A percentile compares a stretch with the other conserved stretches of the same genome.
These are phyloP conservation scores for Galeopsis tetrahit DNA, from an alignment of 257 asterid genomes.

Conservation along the genomic window DNA sequence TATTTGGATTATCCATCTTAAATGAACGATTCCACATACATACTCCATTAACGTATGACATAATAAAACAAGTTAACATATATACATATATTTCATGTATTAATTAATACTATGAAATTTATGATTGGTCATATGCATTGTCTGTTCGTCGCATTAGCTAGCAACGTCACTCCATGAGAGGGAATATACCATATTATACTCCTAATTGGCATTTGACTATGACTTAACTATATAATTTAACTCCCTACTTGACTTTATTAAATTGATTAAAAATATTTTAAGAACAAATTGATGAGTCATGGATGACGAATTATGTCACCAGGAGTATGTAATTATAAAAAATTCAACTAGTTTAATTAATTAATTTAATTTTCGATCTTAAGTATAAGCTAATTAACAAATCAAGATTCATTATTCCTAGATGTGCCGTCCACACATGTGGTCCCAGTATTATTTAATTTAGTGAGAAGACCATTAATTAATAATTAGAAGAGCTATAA, in stretches of 20 bases:
- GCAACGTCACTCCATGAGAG: slow-evolving; percentile 19
- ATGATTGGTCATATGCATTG: slow-evolving; percentile 21
- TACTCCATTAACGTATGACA: not conserved
- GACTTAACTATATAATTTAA: slow-evolving; percentile 16
- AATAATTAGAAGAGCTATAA: not conserved
- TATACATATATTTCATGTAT: not conserved
- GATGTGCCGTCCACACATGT: slow-evolving; percentile 33
- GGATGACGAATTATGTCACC: slow-evolving; percentile 40
- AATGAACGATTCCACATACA: not conserved
- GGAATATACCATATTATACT: slow-evolving; percentile 18
- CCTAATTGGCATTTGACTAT: slow-evolving; percentile 29
- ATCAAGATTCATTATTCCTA: slow-evolving; percentile 32
- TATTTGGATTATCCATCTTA: not conserved
- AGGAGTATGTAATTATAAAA: slow-evolving; percentile 7
- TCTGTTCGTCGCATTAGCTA: slow-evolving; percentile 38
- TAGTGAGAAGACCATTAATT: no score
- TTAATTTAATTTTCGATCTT: not conserved
- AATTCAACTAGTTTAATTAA: not conserved
- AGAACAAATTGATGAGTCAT: slow-evolving; percentile 40
- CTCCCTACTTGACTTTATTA: slow-evolving; percentile 17
- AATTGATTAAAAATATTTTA: not conserved
- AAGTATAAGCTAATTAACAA: not conserved
- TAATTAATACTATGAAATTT: not conserved
- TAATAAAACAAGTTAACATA: not conserved
- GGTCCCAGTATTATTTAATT: slow-evolving; percentile 16